These are phyloP conservation scores for Graphilbum ipis-grandicollis DNA, from an alignment of 2,329 filamentous ascomycete species.

Conservation along the genomic window DNA sequence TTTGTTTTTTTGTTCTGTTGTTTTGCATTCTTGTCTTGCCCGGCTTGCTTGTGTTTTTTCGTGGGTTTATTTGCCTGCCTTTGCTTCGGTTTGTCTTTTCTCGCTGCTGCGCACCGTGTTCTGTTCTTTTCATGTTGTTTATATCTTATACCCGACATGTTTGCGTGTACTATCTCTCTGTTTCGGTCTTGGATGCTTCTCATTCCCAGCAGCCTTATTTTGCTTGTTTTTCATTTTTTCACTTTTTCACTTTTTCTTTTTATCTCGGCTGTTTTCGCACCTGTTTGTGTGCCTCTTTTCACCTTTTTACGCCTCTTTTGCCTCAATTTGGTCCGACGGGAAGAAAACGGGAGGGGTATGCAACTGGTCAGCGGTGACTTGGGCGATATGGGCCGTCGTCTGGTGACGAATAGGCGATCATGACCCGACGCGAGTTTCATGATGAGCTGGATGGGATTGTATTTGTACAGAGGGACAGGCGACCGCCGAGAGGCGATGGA, in stretches of 20 bases:
- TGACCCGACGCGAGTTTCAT: neutral
- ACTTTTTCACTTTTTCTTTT: constrained; percentile 8
- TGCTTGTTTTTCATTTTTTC: constrained; percentile 11
- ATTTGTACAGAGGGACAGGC: neutral
- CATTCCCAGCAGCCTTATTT: neutral
- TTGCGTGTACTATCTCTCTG: neutral
- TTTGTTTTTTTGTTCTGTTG: neutral
- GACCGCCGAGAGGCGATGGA: too few species aligned
- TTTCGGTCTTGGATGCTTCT: constrained; percentile 6
- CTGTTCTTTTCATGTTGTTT: neutral
- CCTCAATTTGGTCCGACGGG: neutral
- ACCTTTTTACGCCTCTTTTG: neutral
- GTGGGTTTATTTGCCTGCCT: constrained; percentile 4
- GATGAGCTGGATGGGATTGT: neutral
- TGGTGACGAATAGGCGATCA: neutral
- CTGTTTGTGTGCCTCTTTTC: neutral
- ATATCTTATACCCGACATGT: constrained; percentile 1
- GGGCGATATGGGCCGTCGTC: neutral
- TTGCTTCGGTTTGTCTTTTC: constrained; percentile 4
- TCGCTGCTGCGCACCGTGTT: constrained; percentile 7
- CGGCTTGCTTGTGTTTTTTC: neutral
- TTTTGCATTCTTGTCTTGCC: neutral
- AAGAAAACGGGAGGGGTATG: neutral
- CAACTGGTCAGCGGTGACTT: neutral
- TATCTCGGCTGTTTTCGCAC: constrained; percentile 13